Conservation (phyloP, 2,329 filamentous ascomycete species). For the Blastomyces gilchristii region DNA sequence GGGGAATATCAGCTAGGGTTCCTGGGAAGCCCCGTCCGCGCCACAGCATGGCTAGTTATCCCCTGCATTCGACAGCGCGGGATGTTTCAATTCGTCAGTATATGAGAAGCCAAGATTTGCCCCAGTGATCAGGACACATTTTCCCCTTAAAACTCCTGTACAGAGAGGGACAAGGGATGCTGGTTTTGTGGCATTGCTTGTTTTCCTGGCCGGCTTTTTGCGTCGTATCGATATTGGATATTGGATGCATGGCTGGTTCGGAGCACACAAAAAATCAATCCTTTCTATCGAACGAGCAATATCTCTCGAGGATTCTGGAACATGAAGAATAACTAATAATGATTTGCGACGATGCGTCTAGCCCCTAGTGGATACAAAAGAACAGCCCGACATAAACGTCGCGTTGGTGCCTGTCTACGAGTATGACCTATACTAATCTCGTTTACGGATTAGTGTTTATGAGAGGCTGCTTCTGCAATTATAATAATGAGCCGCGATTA, state of each 20-base stretch:
- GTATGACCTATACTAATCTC: not conserved
- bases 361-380: not conserved
- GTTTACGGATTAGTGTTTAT: not conserved
- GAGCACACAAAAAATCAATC: too few species aligned
- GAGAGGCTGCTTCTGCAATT: not conserved
- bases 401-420: not conserved
- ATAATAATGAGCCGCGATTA: not conserved
- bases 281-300: not conserved
- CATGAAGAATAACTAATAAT: not conserved
- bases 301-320: too few species aligned
- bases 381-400: not conserved
- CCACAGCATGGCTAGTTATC: not conserved
- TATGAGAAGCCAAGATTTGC: not conserved
- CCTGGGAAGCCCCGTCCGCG: too few species aligned
- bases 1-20: not conserved
- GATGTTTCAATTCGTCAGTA: not conserved
- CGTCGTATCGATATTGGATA: too few species aligned
- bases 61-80: not conserved
- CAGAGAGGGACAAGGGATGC: not conserved
- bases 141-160: not conserved
- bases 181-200: not conserved
- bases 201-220: not conserved
- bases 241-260: too few species aligned
- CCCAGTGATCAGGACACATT: not conserved
- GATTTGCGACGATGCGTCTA: not conserved